phyloP scores from a whole-genome alignment of 2,329 filamentous ascomycete species.

The Epichloe sylvatica region DNA sequence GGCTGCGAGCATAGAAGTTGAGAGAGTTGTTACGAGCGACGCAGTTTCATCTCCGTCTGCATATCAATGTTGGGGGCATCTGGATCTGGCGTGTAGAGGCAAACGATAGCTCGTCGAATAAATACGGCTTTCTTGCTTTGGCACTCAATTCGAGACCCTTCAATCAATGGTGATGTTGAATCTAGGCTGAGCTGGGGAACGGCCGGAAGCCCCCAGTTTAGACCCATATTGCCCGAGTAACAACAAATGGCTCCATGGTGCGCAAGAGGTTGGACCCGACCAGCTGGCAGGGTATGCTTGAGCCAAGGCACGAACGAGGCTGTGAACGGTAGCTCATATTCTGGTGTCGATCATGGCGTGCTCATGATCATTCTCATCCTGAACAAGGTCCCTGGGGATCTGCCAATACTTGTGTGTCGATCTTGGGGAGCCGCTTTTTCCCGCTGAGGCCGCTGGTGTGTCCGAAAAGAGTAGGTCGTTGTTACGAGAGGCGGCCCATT shows the following conservation, averaged over 20 bases:
- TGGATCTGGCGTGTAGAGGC: not conserved
- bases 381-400: not conserved
- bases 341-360: not conserved
- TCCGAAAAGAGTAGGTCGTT: constrained; percentile 1
- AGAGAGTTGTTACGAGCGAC: not conserved
- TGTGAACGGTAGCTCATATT: not conserved
- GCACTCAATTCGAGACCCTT: not conserved
- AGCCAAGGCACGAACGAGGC: not conserved
- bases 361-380: not conserved
- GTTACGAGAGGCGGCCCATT: constrained; percentile 6
- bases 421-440: not conserved
- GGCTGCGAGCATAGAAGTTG: too few relatives aligned
- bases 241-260: not conserved
- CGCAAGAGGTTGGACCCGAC: not conserved
- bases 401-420: not conserved
- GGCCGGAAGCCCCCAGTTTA: not conserved
- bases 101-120: not conserved
- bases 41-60: not conserved
- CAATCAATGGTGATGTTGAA: not conserved
- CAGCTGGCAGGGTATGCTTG: not conserved
- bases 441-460: not conserved
- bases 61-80: not conserved
- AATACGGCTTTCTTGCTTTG: not conserved
- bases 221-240: not conserved
- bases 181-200: not conserved